Evolutionary conservation across 2,329 filamentous ascomycete genomes (phyloP).

Genomic region (Lasiodiplodia theobromae): DNA sequence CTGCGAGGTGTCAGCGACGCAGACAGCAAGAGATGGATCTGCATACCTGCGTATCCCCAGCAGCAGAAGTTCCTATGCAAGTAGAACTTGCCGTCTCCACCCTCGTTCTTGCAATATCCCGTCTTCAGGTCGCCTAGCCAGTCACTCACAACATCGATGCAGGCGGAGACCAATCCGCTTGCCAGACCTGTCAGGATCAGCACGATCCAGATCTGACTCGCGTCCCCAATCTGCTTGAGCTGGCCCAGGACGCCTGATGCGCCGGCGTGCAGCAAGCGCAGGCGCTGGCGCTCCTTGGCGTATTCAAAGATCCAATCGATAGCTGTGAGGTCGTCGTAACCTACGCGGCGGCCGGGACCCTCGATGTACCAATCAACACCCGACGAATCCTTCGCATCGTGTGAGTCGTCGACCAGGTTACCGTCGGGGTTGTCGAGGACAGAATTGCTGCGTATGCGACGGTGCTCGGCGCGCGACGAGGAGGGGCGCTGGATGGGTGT

Average conservation of each 20-base stretch:
- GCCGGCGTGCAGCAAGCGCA: constrained; percentile 76
- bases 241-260: constrained; percentile 74
- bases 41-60: constrained; percentile 77
- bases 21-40: background rate
- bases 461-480: constrained; percentile 41
- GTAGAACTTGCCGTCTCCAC: constrained; percentile 87
- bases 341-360: constrained; percentile 85
- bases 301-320: constrained; percentile 99
- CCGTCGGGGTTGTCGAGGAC: constrained; percentile 53
- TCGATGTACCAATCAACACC: constrained; percentile 84
- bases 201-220: constrained; percentile 90
- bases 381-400: constrained; percentile 54
- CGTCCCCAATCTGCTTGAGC: constrained; percentile 76
- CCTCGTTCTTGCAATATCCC: constrained; percentile 80
- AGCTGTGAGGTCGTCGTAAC: constrained; percentile 94
- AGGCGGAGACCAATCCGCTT: constrained; percentile 83
- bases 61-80: constrained; percentile 93
- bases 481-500: constrained; percentile 35
- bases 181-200: constrained; percentile 84
- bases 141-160: constrained; percentile 87
- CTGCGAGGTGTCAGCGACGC: constrained; percentile 44
- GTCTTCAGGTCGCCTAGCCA: constrained; percentile 94
- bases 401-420: constrained; percentile 45
- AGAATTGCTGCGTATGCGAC: constrained; percentile 43
- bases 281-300: constrained; percentile 88